These are phyloP conservation scores for Hibiscus syriacus DNA, from an alignment of 345 rosid genomes.

Conservation along the genomic window DNA sequence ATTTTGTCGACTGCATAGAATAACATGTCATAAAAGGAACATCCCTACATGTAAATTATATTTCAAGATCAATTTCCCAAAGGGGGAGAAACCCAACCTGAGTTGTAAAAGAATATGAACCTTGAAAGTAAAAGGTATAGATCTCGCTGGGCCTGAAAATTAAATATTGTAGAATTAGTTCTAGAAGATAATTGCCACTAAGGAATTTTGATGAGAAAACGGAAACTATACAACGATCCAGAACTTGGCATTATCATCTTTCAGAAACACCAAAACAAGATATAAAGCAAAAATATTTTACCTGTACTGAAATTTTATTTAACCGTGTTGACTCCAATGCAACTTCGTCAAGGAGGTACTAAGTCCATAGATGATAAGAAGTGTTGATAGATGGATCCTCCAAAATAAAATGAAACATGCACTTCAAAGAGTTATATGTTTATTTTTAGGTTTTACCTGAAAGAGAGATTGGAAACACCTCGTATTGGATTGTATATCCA, in stretches of 20 bases:
- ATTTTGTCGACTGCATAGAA: slow-evolving; percentile 64
- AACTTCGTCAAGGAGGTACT: slow-evolving; percentile 95
- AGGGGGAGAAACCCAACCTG: slow-evolving; percentile 37
- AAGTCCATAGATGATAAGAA: slow-evolving; percentile 8
- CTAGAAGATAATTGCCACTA: background rate
- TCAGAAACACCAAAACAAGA: background rate
- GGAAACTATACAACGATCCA: background rate
- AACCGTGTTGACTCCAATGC: slow-evolving; percentile 53
- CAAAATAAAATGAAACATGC: background rate
- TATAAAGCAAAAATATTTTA: slow-evolving; percentile 13
- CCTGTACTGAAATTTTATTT: slow-evolving; percentile 83
- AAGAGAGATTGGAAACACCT: slow-evolving; percentile 80
- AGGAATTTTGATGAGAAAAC: background rate
- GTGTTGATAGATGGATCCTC: background rate
- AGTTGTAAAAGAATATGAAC: slow-evolving; percentile 82
- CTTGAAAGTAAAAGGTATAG: slow-evolving; percentile 76
- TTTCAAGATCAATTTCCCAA: background rate
- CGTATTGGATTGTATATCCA: slow-evolving; percentile 86
- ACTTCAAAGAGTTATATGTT: background rate
- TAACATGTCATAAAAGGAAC: slow-evolving; percentile 12
- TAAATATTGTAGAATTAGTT: background rate
- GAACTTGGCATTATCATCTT: background rate
- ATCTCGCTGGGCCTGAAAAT: slow-evolving; percentile 76
- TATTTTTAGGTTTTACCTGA: slow-evolving; percentile 33
- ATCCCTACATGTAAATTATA: background rate